A percentile compares a stretch with the other conserved stretches of the same genome.
Conservation (phyloP, 441 rosid species). For the Flueggea neowawraea region DNA sequence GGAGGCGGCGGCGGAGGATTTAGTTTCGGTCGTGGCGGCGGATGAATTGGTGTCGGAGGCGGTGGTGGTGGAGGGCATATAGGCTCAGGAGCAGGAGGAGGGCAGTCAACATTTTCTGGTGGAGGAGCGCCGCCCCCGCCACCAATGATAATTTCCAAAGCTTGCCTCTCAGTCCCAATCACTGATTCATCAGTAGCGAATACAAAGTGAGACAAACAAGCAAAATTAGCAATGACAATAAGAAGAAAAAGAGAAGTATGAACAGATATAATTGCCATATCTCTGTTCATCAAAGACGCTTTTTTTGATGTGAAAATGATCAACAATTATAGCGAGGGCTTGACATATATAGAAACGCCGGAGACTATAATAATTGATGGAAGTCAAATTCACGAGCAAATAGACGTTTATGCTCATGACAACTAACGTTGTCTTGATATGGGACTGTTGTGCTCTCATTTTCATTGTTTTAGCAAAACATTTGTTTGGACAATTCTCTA, state of each 20-base stretch:
- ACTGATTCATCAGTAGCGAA: constrained; percentile 5
- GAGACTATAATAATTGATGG: constrained; percentile 3
- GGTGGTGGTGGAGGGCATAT: constrained; percentile 1
- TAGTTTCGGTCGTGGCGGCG: neutral
- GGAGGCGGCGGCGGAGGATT: neutral
- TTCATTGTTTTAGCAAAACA: constrained; percentile 3
- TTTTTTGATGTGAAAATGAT: no score
- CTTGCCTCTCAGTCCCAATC: constrained; percentile 9
- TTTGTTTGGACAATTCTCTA: neutral
- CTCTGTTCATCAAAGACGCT: no score
- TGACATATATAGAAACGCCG: neutral
- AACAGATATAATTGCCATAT: constrained; percentile 16
- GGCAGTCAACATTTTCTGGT: constrained; percentile 5
- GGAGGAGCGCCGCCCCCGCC: constrained; percentile 19
- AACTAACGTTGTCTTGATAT: neutral
- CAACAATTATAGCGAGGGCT: neutral
- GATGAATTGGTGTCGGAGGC: neutral
- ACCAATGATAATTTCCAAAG: constrained; percentile 26
- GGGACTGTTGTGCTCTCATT: constrained; percentile 12
- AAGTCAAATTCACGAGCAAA: constrained; percentile 13
- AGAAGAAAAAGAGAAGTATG: constrained; percentile 13
- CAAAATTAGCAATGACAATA: constrained; percentile 2
- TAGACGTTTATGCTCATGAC: neutral
- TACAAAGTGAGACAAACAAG: neutral
- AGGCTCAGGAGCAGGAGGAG: constrained; percentile 13